Percentiles rank a stretch among this genome's conserved stretches.
phyloP scores from a whole-genome alignment of 805 yeast genomes.

The Deakozyma indianensis region DNA sequence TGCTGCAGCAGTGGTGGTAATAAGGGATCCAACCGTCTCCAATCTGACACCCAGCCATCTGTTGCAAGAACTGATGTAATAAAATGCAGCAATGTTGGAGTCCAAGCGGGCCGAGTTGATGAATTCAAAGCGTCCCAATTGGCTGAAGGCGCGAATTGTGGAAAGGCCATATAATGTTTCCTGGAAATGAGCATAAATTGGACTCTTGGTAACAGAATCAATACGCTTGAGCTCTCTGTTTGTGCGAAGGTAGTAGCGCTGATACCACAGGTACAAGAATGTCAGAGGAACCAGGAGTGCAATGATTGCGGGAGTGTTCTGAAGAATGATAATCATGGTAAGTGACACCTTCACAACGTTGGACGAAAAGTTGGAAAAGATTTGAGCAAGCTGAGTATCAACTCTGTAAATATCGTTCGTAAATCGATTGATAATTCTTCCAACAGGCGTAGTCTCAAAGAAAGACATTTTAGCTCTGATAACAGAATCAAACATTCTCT shows the following conservation, averaged over 20 bases:
- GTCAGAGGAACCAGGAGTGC: slow-evolving; percentile 59
- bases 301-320: slow-evolving; percentile 77
- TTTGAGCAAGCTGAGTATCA: slow-evolving; percentile 47
- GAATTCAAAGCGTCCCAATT: slow-evolving; percentile 43
- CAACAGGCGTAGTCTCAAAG: slow-evolving; percentile 91
- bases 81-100: slow-evolving; percentile 78
- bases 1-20: slow-evolving; percentile 77
- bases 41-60: slow-evolving; percentile 96
- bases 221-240: slow-evolving; percentile 71
- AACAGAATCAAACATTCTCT: slow-evolving; percentile 56
- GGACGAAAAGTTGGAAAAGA: slow-evolving; percentile 23
- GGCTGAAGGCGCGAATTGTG: slow-evolving; percentile 69
- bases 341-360: slow-evolving; percentile 28
- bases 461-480: slow-evolving; percentile 87
- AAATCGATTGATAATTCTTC: slow-evolving; percentile 79
- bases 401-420: slow-evolving; percentile 81
- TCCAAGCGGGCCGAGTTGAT: slow-evolving; percentile 50
- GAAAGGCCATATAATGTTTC: slow-evolving; percentile 67
- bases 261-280: slow-evolving; percentile 53
- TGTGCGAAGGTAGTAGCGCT: slow-evolving; percentile 50
- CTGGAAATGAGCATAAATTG: slow-evolving; percentile 69
- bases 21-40: slow-evolving; percentile 79
- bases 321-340: slow-evolving; percentile 68
- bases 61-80: slow-evolving; percentile 84
- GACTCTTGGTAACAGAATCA: slow-evolving; percentile 53